Conservation (phyloP, 306 rosid species). For the Prunus padus region DNA sequence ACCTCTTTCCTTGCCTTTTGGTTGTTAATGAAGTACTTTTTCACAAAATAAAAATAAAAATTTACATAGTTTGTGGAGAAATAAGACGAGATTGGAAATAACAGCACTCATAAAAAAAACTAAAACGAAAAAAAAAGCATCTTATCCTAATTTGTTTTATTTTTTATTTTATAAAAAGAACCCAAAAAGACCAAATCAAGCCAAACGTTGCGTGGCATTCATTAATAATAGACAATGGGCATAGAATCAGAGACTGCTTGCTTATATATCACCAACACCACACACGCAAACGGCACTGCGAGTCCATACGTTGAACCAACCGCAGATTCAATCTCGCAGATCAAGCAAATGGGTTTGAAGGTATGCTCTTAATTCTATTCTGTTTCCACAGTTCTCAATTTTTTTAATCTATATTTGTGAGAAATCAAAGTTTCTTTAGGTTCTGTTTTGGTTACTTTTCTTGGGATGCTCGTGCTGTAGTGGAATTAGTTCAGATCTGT, state of each 20-base stretch:
- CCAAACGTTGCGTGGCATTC: neutral
- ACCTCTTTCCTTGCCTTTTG: too few species aligned
- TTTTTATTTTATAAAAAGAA: too few species aligned
- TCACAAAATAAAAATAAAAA: too few species aligned
- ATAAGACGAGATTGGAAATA: too few species aligned
- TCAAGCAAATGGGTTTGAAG: slow-evolving; percentile 29
- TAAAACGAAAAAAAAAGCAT: too few species aligned
- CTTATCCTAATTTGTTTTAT: too few species aligned
- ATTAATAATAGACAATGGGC: neutral
- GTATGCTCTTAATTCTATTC: neutral
- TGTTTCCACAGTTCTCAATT: neutral
- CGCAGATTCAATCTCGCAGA: slow-evolving; percentile 1
- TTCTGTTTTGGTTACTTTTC: neutral
- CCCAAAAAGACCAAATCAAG: neutral
- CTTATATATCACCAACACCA: neutral
- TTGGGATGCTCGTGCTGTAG: neutral
- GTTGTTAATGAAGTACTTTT: too few species aligned
- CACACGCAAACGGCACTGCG: neutral
- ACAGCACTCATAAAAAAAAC: too few species aligned
- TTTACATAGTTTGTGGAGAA: too few species aligned
- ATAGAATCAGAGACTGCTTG: neutral
- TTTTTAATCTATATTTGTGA: neutral
- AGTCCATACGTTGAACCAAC: neutral
- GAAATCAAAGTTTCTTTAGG: neutral
- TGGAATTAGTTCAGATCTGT: neutral